Evolutionary conservation across 495 filamentous ascomycete genomes (phyloP).

Genomic region (Cercophora samala): DNA sequence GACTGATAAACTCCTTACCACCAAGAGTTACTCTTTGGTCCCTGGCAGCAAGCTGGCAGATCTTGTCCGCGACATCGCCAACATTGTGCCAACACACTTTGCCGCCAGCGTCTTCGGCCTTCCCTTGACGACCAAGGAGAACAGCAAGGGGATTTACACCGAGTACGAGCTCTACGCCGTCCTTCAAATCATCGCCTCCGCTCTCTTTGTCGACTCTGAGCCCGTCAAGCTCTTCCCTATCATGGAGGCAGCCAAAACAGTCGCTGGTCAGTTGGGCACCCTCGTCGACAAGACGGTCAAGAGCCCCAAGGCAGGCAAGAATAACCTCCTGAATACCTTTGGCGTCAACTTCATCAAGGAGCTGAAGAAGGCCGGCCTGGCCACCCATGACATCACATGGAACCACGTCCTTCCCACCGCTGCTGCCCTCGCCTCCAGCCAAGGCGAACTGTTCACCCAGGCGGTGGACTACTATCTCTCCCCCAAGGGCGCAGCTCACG

Average conservation of each 20-base stretch:
- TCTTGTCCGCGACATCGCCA: conserved; percentile 71
- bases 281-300: conserved; percentile 55
- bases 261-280: conserved; percentile 50
- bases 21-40: conserved; percentile 56
- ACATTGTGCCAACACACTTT: conserved; percentile 69
- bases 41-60: conserved; percentile 66
- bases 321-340: conserved; percentile 60
- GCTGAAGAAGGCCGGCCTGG: conserved; percentile 62
- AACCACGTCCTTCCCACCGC: conserved; percentile 57
- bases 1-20: conserved; percentile 60
- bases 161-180: conserved; percentile 77
- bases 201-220: conserved; percentile 50
- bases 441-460: conserved; percentile 69
- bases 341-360: conserved; percentile 68
- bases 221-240: conserved; percentile 54
- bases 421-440: conserved; percentile 57
- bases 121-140: conserved; percentile 66
- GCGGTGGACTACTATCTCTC: conserved; percentile 76
- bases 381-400: conserved; percentile 68
- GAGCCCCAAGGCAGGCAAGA: conserved; percentile 50
- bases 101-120: conserved; percentile 69
- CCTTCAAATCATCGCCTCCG: conserved; percentile 62
- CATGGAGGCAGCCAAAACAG: conserved; percentile 57
- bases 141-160: conserved; percentile 67
- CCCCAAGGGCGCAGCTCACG: conserved; percentile 49